Evolutionary conservation across 495 filamentous ascomycete species (phyloP), one percentile per base, ranked within the genome.

Genomic region (Aspergillus egyptiacus): DNA sequence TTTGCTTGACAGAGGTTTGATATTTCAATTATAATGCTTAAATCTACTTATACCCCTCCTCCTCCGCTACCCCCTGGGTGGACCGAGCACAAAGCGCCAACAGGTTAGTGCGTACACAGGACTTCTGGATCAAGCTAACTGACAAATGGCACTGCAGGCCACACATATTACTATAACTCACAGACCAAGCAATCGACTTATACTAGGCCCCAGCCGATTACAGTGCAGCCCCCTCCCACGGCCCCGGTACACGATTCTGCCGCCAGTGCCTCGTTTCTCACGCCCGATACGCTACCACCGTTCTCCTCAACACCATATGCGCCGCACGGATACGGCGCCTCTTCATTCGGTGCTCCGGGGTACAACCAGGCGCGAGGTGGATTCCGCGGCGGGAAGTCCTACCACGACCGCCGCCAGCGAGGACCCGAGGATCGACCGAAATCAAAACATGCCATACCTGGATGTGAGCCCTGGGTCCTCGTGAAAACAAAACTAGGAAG

Each of bases 61-160:
- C 71, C 74, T 39, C 82, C 86, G 14, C 70, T 96, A 3, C 82
- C 83, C 6, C 75, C 81, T 18, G 91, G 87, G 18, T 97, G 91
- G 91, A 88, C 87, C 20, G 87, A 95, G 66, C 90, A 96, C 67
- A 89, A 85, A 72, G 87, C 91, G 48, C 90, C 90, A 13, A 84
- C 86, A 48, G 90, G 83, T 83, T 58, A 27, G 68, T 66, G 8
- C 15, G 20, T 25, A 43, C 8, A 22, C 22, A n/a, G 25, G 22
- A 43, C 40, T n/a, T 36, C 30, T 46, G 14, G 9, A 31, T 49
- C 8, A 9, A 6, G 31, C 43, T 22, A 2, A 36, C 53, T 56
- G 51, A 55, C 56, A 49, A 41, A 52, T 17, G 39, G n/a, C n/a
- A 47, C 25, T 18, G 24, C 25, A 86, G 84, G 91, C 5, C 89